Conservation (phyloP, 805 yeast genomes). For the Cyberlindnera misumaiensis region DNA sequence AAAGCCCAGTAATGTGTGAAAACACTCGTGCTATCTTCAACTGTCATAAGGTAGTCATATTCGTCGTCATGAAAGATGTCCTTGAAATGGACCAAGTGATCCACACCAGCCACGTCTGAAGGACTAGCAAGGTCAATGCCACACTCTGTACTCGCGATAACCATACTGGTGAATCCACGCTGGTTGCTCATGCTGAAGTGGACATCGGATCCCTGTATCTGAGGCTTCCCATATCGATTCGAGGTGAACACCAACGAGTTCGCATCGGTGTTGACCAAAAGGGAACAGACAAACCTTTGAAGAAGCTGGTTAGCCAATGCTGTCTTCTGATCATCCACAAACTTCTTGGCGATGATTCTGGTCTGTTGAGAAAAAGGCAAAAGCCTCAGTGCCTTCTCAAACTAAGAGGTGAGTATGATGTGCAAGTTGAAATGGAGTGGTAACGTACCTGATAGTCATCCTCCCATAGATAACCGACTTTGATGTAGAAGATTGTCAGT, state of each 20-base stretch:
- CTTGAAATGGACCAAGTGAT: constrained; percentile 31
- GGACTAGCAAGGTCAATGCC: constrained; percentile 45
- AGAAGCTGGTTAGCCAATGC: constrained; percentile 42
- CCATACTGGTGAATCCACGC: constrained; percentile 40
- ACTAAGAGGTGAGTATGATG: constrained; percentile 22
- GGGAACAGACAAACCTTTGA: constrained; percentile 35
- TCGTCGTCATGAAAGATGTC: constrained; percentile 38
- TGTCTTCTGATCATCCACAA: constrained; percentile 27
- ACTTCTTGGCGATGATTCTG: constrained; percentile 34
- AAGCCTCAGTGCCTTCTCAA: constrained; percentile 42
- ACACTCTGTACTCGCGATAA: constrained; percentile 27
- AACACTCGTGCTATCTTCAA: constrained; percentile 16
- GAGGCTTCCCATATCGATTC: constrained; percentile 54
- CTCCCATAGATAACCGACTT: constrained; percentile 10
- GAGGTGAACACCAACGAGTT: constrained; percentile 22
- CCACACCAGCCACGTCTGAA: constrained; percentile 21
- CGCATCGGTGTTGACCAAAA: constrained; percentile 18
- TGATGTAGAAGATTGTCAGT: constrained; percentile 12
- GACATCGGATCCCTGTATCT: constrained; percentile 26
- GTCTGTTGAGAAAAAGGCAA: constrained; percentile 37
- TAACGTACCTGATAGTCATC: constrained; percentile 15
- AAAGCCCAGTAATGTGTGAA: constrained; percentile 70
- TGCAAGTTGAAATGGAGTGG: neutral
- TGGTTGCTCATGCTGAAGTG: constrained; percentile 58
- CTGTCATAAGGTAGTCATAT: constrained; percentile 22